Percentiles rank a stretch among this genome's conserved stretches.
Evolutionary conservation across 768 basidiomycete species (phyloP).

Genomic region (Saitozyma podzolica): DNA sequence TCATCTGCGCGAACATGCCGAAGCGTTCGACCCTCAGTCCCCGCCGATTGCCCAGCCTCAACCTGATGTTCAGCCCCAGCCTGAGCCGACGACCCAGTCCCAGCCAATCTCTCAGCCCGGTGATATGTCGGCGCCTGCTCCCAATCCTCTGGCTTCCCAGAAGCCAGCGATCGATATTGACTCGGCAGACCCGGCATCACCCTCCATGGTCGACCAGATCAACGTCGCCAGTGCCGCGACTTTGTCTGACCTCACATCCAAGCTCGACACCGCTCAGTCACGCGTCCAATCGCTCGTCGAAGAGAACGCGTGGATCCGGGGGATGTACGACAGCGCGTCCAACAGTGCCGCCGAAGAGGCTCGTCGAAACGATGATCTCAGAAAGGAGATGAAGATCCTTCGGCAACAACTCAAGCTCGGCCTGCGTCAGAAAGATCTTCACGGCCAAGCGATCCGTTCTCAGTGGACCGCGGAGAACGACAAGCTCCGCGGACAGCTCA

Average conservation of each 20-base stretch:
- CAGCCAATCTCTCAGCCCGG: too few species aligned
- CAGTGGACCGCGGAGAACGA: slow-evolving; percentile 5
- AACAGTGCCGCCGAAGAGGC: slow-evolving; percentile 23
- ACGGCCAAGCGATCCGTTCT: slow-evolving; percentile 12
- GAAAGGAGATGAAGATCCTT: slow-evolving; percentile 12
- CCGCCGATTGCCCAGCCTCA: too few species aligned
- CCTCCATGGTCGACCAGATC: background rate
- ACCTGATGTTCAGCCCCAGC: too few species aligned
- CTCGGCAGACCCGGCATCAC: background rate
- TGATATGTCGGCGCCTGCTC: background rate
- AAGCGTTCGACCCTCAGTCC: too few species aligned
- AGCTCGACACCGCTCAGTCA: background rate
- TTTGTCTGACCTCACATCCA: background rate
- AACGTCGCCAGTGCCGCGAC: too few species aligned
- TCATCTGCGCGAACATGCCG: too few species aligned
- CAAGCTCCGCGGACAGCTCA: slow-evolving; percentile 12
- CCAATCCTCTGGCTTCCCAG: background rate
- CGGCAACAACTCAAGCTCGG: slow-evolving; percentile 29
- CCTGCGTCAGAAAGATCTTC: slow-evolving; percentile 31
- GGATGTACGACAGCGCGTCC: slow-evolving; percentile 26
- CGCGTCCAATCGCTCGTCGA: background rate
- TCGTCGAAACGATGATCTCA: slow-evolving; percentile 3
- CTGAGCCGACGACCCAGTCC: too few species aligned
- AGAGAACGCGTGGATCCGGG: slow-evolving; percentile 16
- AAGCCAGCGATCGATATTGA: background rate